phyloP scores from a whole-genome alignment of 129 eudicot genomes.

The Glebionis coronaria region DNA sequence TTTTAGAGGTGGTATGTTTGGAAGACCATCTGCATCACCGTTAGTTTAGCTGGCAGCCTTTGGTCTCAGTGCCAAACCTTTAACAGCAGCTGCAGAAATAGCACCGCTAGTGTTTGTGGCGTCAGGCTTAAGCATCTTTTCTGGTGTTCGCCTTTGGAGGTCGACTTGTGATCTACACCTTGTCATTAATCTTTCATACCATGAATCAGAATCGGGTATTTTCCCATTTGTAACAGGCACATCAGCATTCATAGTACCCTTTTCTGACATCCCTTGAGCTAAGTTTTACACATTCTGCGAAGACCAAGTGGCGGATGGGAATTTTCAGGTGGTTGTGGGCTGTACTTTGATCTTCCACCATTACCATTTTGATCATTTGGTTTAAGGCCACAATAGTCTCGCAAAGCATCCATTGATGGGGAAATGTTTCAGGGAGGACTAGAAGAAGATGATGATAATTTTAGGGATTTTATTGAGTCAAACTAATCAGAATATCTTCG shows the following conservation, averaged over 20 bases:
- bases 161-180: conserved; percentile 62
- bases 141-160: conserved; percentile 46
- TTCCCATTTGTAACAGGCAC: conserved; percentile 27
- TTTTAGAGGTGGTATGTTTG: conserved; percentile 28
- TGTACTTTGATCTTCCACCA: conserved; percentile 37
- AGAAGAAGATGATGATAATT: conserved; percentile 57
- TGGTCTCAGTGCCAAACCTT: conserved; percentile 68
- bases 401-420: conserved; percentile 70
- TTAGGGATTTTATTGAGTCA: conserved; percentile 73
- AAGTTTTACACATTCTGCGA: conserved; percentile 61
- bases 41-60: conserved; percentile 49
- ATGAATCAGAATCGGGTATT: conserved; percentile 32
- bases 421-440: conserved; percentile 33
- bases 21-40: conserved; percentile 35
- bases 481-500: conserved; percentile 62
- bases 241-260: conserved; percentile 11
- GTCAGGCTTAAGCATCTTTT: conserved; percentile 68
- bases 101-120: conserved; percentile 40
- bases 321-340: conserved; percentile 19
- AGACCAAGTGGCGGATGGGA: conserved; percentile 46
- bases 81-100: conserved; percentile 61
- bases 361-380: conserved; percentile 30
- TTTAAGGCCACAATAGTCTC: conserved; percentile 69
- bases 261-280: conserved; percentile 41
- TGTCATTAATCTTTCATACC: conserved; percentile 43